Base-by-base conservation (phyloP, 768 basidiomycete genomes). In the Phaffia tasmanica region DNA sequence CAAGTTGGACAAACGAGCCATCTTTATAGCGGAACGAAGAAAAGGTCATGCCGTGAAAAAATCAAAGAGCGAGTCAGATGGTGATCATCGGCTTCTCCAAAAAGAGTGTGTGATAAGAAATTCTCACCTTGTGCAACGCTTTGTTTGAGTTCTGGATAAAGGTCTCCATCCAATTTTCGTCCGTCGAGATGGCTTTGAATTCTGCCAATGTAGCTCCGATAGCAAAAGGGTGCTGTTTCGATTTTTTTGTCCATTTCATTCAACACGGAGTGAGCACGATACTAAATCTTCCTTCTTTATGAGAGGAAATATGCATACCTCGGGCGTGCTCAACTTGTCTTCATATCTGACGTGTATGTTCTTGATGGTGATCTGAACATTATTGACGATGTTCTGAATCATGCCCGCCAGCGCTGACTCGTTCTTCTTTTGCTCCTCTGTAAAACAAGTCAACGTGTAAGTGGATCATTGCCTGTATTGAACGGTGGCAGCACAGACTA, bases 341-440 rank as follows among this genome's bases (percentile, higher is more conserved):
- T 99, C 95, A 72, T 97, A 99, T 62, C 95, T 86, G 56, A 98
- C 78, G 75, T 99, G 95, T 54, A 99, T 89, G 72, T 95, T 94
- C 77, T 87, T 89, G 68, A 98, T 84, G 16, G 90, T 92, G 29
- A 98, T 84, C 78, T 99, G 95, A 29, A 98, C 76, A 74, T 99
- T 99, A 78, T 98, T 94, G 70, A 98, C 84, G 65, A 98, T 83
- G 74, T 94, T 95, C 55, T 86, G 82, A 53, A 86, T 84, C 57
- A 98, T 78, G 21, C 90, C 89, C 54, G 87, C 82, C 72, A 88
- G 79, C 68, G 94, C 82, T 9, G 88, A 86, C 77, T 92, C 87
- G n/a, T 86, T 84, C 73, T 89, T 85, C n/a, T 81, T 76, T 7
- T 84, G 80, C 59, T 84, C 78, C 68, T 73, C 74, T 23, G 66